Evolutionary conservation across 768 basidiomycete species (phyloP).

Genomic region (Psilocybe subaeruginosa): DNA sequence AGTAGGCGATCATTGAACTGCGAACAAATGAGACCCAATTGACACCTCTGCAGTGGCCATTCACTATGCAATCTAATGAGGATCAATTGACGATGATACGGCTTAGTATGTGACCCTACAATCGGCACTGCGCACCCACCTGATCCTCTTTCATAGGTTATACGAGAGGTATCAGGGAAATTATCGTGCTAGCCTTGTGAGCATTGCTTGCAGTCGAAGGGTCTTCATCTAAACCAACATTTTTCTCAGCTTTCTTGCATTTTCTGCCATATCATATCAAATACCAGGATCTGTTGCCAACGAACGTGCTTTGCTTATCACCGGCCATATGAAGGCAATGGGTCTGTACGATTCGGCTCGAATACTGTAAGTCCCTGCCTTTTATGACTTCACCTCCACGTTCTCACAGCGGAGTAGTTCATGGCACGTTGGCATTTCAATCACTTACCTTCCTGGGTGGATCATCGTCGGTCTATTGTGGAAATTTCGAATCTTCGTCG

Average conservation of each 20-base stretch:
- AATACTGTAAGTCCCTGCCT: constrained; percentile 13
- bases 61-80: constrained; percentile 65
- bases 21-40: constrained; percentile 57
- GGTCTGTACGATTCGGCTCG: constrained; percentile 73
- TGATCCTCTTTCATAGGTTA: constrained; percentile 44
- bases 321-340: constrained; percentile 81
- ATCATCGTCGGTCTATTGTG: constrained; percentile 65
- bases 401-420: constrained; percentile 41
- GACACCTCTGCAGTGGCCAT: constrained; percentile 75
- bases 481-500: constrained; percentile 67
- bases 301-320: constrained; percentile 67
- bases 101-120: constrained; percentile 45
- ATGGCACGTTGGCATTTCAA: constrained; percentile 70
- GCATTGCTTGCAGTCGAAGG: constrained; percentile 18
- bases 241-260: constrained; percentile 61
- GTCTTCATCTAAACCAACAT: background rate
- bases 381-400: background rate
- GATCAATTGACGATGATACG: constrained; percentile 59
- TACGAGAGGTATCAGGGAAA: constrained; percentile 58
- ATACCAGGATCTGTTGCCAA: constrained; percentile 70
- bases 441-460: constrained; percentile 80
- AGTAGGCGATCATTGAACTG: constrained; percentile 68
- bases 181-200: constrained; percentile 72
- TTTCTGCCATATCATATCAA: constrained; percentile 77
- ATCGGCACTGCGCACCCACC: background rate